Evolutionary conservation across 306 rosid genomes (phyloP), one percentile per base, ranked within the genome.

Genomic region (Quercus robur): DNA sequence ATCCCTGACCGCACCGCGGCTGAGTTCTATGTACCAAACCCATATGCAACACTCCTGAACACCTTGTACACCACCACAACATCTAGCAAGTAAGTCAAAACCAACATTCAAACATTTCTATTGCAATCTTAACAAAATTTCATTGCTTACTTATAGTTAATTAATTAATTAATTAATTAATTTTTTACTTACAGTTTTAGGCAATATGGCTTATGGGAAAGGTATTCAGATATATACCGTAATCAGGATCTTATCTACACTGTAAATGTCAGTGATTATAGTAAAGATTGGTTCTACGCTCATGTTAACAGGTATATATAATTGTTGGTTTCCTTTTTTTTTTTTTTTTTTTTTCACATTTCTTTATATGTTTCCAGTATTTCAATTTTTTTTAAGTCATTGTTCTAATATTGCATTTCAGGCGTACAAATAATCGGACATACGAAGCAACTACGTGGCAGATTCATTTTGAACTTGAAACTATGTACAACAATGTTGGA

Each of bases 1-100:
- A 20, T 90, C 70, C 98, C 99, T 1, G 99, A 95, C 75, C 94
- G 98, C 9, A 58, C 88, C 13, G 97, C 99, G 0, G 84, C 79
- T 1, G 98, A 95, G 79, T 93, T 89, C 56, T 80, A 17, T 35
- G 38, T 95, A 41, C 98, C 98, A 19, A 86, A 86, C 17, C 87
- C 98, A 2, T 6, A 81, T 21, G 88, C 98, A 1, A 76, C 56
- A 2, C 86, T 87, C 51, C 9, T 41, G 51, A 94, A 92, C 79
- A 69, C 5, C 2, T 67, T 94, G 19, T 90, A 70, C 73, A 18
- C 4, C 17, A 23, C 58, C 1, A 30, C 57, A 2, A 23, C 3
- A 41, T 41, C 46, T 41, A 3, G 4, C 0, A 17, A 76, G 90
- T 82, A 84, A 77, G 98, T 90, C 57, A 28, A 85, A 75, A 54